These are phyloP conservation scores for Mercurialis annua DNA, from an alignment of 345 rosid species.

Conservation along the genomic window DNA sequence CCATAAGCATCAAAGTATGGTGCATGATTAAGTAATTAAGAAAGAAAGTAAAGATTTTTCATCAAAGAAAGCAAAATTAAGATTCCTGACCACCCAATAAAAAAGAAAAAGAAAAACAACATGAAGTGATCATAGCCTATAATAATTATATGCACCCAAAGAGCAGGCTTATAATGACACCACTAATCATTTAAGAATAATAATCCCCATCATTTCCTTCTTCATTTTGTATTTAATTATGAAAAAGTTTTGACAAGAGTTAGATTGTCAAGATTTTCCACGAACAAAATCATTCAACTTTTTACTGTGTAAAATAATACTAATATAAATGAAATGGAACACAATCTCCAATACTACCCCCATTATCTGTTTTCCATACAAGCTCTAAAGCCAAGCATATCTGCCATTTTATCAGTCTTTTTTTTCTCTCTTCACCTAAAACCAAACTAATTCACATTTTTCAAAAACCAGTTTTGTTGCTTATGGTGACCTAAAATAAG, in stretches of 20 bases:
- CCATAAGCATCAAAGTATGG: not conserved
- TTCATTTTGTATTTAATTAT: constrained; percentile 5
- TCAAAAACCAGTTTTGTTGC: constrained; percentile 2
- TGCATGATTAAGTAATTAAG: not conserved
- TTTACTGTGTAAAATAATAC: constrained; percentile 28
- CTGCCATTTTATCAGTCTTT: constrained; percentile 18
- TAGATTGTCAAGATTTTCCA: constrained; percentile 15
- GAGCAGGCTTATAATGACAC: constrained; percentile 5
- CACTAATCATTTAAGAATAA: constrained; percentile 76
- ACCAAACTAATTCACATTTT: constrained; percentile 5
- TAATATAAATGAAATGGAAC: no score
- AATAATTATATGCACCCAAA: not conserved
- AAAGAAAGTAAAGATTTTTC: not conserved
- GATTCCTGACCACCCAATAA: constrained; percentile 10
- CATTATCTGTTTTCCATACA: constrained; percentile 35
- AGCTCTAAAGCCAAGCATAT: constrained; percentile 29
- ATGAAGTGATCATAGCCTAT: not conserved
- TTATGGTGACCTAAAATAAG: not conserved
- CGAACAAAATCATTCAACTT: constrained; percentile 41
- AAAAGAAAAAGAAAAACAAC: not conserved
- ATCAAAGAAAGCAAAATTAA: not conserved
- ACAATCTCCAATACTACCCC: constrained; percentile 14
- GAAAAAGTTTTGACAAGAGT: not conserved
- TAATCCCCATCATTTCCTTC: constrained; percentile 52
- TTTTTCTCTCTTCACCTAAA: not conserved